Percentiles rank a stretch among this genome's conserved stretches.
Evolutionary conservation across 768 basidiomycete genomes (phyloP).

Genomic region (Polyporus arcularius): DNA sequence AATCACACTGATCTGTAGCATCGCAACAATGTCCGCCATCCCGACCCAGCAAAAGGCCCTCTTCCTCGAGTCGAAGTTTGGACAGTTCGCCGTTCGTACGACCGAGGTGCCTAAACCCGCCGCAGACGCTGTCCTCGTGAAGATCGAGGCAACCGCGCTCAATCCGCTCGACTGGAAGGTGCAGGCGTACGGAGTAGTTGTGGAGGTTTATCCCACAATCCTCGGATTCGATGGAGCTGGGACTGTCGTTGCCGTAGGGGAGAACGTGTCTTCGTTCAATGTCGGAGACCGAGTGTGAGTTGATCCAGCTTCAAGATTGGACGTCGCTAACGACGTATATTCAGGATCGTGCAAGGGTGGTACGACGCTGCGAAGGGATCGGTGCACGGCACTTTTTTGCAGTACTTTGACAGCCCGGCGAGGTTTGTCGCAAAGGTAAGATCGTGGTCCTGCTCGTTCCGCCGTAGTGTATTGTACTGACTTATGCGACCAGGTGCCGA

Average conservation of each 20-base stretch:
- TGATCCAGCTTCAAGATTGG: neutral
- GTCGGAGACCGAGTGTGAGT: constrained; percentile 12
- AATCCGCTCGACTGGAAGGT: constrained; percentile 40
- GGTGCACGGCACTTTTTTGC: constrained; percentile 1
- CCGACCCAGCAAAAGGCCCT: constrained; percentile 19
- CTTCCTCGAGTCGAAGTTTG: constrained; percentile 10
- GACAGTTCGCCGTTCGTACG: constrained; percentile 7
- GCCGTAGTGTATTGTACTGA: neutral
- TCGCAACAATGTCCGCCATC: neutral
- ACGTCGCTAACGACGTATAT: neutral
- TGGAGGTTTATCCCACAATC: constrained; percentile 25
- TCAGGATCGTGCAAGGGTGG: constrained; percentile 3
- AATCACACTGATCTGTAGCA: too few relatives aligned
- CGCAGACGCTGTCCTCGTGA: constrained; percentile 43
- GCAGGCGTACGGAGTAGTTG: constrained; percentile 22
- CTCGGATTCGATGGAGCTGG: constrained; percentile 23
- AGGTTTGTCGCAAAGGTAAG: neutral
- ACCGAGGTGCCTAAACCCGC: constrained; percentile 34
- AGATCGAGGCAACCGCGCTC: constrained; percentile 40
- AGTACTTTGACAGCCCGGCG: neutral
- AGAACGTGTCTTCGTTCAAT: neutral
- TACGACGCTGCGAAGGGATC: neutral
- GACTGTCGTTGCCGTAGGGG: constrained; percentile 30
- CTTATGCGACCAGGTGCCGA: constrained; percentile 11
- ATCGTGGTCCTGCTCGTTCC: too few relatives aligned